Conservation (phyloP, 345 rosid genomes). For the Rhizophora mangle region DNA sequence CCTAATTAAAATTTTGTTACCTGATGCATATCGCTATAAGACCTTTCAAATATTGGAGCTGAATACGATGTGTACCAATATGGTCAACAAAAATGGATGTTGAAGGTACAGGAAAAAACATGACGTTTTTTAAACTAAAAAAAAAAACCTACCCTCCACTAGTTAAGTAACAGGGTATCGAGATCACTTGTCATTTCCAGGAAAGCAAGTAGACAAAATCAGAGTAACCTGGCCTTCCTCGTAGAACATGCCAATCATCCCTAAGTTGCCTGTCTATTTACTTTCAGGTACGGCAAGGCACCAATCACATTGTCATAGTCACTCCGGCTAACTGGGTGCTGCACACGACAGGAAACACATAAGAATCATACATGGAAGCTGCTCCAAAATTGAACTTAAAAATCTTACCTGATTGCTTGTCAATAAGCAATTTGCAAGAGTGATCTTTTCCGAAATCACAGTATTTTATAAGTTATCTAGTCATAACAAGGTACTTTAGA, state of each 20-base stretch:
- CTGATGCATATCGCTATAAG: too few relatives aligned
- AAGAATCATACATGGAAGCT: neutral
- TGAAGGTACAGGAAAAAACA: neutral
- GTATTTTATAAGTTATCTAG: too few relatives aligned
- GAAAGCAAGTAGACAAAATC: neutral
- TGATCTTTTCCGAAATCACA: neutral
- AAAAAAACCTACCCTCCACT: neutral
- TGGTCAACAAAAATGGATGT: neutral
- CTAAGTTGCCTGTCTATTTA: constrained; percentile 67
- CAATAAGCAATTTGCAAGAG: neutral
- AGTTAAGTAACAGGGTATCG: neutral
- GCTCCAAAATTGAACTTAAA: neutral
- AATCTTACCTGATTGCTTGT: neutral
- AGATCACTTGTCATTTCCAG: neutral
- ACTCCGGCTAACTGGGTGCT: constrained; percentile 63
- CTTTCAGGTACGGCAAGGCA: constrained; percentile 82
- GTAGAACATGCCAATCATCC: constrained; percentile 7
- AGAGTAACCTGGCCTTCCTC: constrained; percentile 9
- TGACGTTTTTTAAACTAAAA: neutral
- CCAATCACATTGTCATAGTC: constrained; percentile 92
- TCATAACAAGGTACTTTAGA: too few relatives aligned
- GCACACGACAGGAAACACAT: constrained; percentile 16
- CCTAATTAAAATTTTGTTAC: too few relatives aligned
- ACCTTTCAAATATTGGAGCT: neutral
- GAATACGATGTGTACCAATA: neutral